These are phyloP conservation scores for Lodderomyces pseudojiufengensis DNA, from an alignment of 1,139 yeast genomes.

Conservation along the genomic window DNA sequence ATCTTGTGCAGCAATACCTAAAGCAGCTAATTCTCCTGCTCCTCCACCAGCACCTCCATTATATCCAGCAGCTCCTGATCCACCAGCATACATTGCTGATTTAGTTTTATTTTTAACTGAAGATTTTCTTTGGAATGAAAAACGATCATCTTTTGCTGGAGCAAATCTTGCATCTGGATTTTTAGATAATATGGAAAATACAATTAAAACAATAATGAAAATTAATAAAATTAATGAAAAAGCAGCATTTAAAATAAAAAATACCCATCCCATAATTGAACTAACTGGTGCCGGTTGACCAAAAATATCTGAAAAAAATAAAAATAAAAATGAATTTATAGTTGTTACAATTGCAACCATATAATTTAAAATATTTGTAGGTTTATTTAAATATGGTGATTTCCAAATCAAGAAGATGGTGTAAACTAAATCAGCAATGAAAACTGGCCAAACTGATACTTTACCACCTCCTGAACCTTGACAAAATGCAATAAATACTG, in stretches of 20 bases:
- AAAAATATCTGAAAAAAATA: conserved; percentile 70
- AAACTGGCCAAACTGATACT: conserved; percentile 62
- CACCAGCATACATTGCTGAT: background rate
- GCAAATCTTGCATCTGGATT: conserved; percentile 82
- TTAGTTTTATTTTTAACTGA: conserved; percentile 19
- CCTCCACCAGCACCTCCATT: conserved; percentile 4
- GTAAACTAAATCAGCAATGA: conserved; percentile 62
- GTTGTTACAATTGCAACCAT: conserved; percentile 62
- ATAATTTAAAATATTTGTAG: conserved; percentile 66
- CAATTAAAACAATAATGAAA: conserved; percentile 56
- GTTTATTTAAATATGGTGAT: conserved; percentile 67
- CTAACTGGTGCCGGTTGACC: conserved; percentile 65
- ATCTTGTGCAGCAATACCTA: conserved; percentile 69
- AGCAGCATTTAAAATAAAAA: conserved; percentile 74
- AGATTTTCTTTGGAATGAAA: conserved; percentile 67
- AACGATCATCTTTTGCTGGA: conserved; percentile 80
- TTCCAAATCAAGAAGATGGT: conserved; percentile 53
- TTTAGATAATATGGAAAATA: conserved; percentile 57
- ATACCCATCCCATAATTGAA: conserved; percentile 78
- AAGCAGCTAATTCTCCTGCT: conserved; percentile 60
- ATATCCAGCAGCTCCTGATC: background rate
- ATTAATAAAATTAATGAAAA: conserved; percentile 63
- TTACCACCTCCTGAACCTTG: conserved; percentile 55
- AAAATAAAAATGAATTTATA: conserved; percentile 66
- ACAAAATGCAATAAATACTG: conserved; percentile 62